phyloP scores from a whole-genome alignment of 768 basidiomycete genomes.

The Podaxis sp. region DNA sequence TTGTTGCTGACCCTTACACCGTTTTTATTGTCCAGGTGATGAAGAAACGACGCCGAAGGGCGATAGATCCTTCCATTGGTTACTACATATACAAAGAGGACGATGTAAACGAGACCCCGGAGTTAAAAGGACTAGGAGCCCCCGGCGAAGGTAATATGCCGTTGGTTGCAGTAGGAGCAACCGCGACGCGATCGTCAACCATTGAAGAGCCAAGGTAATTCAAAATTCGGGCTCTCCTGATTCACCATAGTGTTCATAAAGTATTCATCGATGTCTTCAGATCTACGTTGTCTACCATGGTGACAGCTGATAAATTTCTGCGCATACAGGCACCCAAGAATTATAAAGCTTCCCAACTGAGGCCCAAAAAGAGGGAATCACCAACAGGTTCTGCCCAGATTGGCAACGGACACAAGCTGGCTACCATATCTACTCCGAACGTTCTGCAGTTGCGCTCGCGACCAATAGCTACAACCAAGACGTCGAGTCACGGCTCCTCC shows the following conservation, averaged over 20 bases:
- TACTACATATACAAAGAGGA: constrained; percentile 30
- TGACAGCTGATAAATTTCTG: neutral
- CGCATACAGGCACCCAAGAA: neutral
- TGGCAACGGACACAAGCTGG: neutral
- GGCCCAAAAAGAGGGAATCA: neutral
- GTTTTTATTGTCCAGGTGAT: constrained; percentile 21
- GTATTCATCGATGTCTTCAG: neutral
- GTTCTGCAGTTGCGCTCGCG: neutral
- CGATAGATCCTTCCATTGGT: constrained; percentile 40
- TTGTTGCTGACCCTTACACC: neutral
- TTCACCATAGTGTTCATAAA: neutral
- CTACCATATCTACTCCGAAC: neutral
- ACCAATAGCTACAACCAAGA: neutral
- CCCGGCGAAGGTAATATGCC: neutral
- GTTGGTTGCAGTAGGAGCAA: neutral
- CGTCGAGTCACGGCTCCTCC: neutral
- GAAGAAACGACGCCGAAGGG: constrained; percentile 31
- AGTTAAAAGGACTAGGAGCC: neutral
- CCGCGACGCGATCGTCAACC: neutral
- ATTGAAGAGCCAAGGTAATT: neutral
- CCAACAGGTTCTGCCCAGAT: neutral
- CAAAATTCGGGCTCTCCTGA: neutral
- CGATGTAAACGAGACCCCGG: neutral
- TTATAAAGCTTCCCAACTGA: neutral
- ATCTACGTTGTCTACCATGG: neutral